Evolutionary conservation across 805 yeast species (phyloP).

Genomic region (Yarrowia hollandica): DNA sequence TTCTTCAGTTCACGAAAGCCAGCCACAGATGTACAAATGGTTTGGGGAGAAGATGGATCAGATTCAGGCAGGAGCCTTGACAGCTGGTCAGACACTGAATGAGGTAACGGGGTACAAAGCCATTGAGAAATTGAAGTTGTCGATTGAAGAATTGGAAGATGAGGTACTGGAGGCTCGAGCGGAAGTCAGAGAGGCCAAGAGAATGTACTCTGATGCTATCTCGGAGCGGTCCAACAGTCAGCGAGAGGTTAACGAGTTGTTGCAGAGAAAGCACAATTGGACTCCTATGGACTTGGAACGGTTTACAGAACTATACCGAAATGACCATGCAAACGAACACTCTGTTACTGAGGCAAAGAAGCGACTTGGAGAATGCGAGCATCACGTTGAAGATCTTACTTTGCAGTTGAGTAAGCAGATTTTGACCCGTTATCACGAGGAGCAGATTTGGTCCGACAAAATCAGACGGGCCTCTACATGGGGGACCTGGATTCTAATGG

Average conservation of each 20-base stretch:
- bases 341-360: constrained; percentile 54
- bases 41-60: constrained; percentile 39
- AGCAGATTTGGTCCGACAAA: constrained; percentile 97
- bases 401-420: constrained; percentile 71
- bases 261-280: constrained; percentile 87
- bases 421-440: constrained; percentile 88
- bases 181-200: constrained; percentile 52
- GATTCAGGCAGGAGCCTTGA: constrained; percentile 41
- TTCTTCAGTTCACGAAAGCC: constrained; percentile 4
- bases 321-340: constrained; percentile 73
- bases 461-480: constrained; percentile 92
- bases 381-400: constrained; percentile 65
- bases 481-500: constrained; percentile 93
- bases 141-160: constrained; percentile 58
- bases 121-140: constrained; percentile 67
- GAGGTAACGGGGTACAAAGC: constrained; percentile 89
- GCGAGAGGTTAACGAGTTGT: constrained; percentile 78
- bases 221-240: constrained; percentile 68
- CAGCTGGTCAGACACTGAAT: constrained; percentile 60
- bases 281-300: constrained; percentile 71
- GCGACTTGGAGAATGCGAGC: constrained; percentile 56
- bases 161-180: constrained; percentile 52
- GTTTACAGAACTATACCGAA: constrained; percentile 77
- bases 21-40: constrained; percentile 32
- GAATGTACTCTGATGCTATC: constrained; percentile 58